Percentiles rank a stretch among this genome's conserved stretches.
Evolutionary conservation across 192 early-diverging fungal genomes (phyloP).

Genomic region (Linnemannia hyalina): DNA sequence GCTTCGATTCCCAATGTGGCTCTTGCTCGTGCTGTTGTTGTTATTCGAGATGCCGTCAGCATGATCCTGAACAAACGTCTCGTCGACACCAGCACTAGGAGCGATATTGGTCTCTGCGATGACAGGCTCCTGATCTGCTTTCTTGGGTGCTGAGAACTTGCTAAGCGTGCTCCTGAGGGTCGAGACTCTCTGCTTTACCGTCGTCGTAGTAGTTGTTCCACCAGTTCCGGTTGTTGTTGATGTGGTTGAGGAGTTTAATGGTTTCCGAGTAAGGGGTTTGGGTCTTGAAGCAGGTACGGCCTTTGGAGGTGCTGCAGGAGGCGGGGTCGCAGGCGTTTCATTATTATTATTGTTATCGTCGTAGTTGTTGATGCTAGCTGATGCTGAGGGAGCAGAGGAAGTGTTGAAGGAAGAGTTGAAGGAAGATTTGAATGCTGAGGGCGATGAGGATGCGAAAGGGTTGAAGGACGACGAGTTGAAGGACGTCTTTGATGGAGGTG

Average conservation of each 20-base stretch:
- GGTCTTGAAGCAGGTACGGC: not conserved
- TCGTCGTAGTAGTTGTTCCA: constrained; percentile 13
- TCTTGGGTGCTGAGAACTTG: constrained; percentile 49
- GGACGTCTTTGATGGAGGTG: constrained; percentile 38
- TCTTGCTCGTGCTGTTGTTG: not conserved
- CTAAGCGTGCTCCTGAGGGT: constrained; percentile 39
- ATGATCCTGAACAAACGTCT: not conserved
- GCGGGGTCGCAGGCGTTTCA: not conserved
- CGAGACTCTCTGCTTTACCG: constrained; percentile 34
- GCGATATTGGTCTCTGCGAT: not conserved
- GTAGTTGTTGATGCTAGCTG: not conserved
- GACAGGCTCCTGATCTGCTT: constrained; percentile 26
- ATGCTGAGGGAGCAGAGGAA: constrained; percentile 23
- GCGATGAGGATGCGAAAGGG: constrained; percentile 44
- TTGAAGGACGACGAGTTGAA: constrained; percentile 38
- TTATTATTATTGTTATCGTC: not conserved
- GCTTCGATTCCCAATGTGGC: not conserved
- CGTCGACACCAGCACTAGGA: not conserved
- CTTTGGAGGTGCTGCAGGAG: not conserved
- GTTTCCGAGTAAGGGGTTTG: constrained; percentile 9
- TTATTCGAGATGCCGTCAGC: not conserved
- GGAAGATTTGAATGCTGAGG: constrained; percentile 32
- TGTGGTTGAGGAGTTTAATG: not conserved
- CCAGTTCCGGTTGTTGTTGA: not conserved
- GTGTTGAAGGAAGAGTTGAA: constrained; percentile 45